phyloP scores from a whole-genome alignment of 2,329 filamentous ascomycete genomes.

The Aspergillus piperis region DNA sequence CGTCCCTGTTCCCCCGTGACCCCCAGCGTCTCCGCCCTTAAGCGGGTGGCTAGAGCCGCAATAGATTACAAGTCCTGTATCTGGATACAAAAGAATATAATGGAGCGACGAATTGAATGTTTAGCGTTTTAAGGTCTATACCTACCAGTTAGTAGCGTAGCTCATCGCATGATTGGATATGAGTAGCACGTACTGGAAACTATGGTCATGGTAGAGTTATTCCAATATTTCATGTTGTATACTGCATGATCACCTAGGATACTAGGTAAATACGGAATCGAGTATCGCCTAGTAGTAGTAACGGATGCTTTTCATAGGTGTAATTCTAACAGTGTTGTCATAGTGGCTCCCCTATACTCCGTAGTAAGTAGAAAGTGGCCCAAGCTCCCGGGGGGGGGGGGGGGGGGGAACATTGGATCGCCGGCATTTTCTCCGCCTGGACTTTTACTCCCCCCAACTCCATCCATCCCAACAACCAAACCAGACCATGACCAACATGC shows the following conservation, averaged over 20 bases:
- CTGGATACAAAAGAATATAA: constrained; percentile 18
- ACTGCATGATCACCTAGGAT: too few species aligned
- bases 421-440: constrained; percentile 16
- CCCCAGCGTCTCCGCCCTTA: constrained; percentile 56
- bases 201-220: too few species aligned
- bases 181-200: too few species aligned
- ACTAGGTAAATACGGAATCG: too few species aligned
- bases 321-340: too few species aligned
- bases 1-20: constrained; percentile 65
- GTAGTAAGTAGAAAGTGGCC: constrained; percentile 17
- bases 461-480: constrained; percentile 2
- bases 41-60: not conserved
- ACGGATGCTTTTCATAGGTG: too few species aligned
- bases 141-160: not conserved
- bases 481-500: constrained; percentile 26
- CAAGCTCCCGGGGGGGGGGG: constrained; percentile 29
- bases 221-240: too few species aligned
- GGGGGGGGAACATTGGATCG: constrained; percentile 4
- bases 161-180: not conserved
- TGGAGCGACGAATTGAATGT: constrained; percentile 18
- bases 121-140: not conserved
- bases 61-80: constrained; percentile 1
- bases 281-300: too few species aligned
- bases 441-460: not conserved
- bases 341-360: too few species aligned